A percentile compares a stretch with the other conserved stretches of the same genome.
phyloP scores from a whole-genome alignment of 768 basidiomycete species.

The Russula abietina region DNA sequence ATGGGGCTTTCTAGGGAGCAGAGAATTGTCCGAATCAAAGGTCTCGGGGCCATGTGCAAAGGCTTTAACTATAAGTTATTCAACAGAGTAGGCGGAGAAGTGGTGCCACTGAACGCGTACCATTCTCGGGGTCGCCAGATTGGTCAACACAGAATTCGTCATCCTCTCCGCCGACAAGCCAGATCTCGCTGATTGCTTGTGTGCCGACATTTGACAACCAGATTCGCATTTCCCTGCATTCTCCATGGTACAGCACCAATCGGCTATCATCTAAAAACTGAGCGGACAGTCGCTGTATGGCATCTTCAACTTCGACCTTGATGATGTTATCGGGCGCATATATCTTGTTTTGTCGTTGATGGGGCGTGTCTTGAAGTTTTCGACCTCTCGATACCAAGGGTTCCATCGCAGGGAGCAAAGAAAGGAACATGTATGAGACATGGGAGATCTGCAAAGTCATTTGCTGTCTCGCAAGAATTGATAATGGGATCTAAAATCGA shows the following conservation, averaged over 20 bases:
- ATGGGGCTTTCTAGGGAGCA: constrained; percentile 43
- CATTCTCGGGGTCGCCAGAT: constrained; percentile 24
- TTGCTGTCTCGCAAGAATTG: constrained; percentile 48
- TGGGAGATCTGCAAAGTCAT: constrained; percentile 51
- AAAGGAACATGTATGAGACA: constrained; percentile 64
- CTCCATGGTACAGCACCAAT: constrained; percentile 60
- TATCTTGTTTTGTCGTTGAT: constrained; percentile 58
- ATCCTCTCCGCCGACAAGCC: constrained; percentile 55
- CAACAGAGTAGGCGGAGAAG: not conserved
- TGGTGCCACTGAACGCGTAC: constrained; percentile 13
- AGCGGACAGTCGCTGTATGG: constrained; percentile 56
- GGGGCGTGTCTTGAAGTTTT: constrained; percentile 66
- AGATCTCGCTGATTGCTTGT: constrained; percentile 57
- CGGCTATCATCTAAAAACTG: constrained; percentile 50
- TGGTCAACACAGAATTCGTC: constrained; percentile 56
- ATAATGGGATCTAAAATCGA: constrained; percentile 50
- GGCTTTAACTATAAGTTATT: constrained; percentile 3
- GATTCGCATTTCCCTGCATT: constrained; percentile 49
- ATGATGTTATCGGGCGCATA: constrained; percentile 68
- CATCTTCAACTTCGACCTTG: constrained; percentile 55
- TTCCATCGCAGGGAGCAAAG: constrained; percentile 62
- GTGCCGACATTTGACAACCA: constrained; percentile 64
- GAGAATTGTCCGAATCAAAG: constrained; percentile 46
- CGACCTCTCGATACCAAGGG: constrained; percentile 63
- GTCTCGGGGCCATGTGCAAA: constrained; percentile 33